phyloP scores from a whole-genome alignment of 1,284 basidiomycete species.

The Puccinia coronata region DNA sequence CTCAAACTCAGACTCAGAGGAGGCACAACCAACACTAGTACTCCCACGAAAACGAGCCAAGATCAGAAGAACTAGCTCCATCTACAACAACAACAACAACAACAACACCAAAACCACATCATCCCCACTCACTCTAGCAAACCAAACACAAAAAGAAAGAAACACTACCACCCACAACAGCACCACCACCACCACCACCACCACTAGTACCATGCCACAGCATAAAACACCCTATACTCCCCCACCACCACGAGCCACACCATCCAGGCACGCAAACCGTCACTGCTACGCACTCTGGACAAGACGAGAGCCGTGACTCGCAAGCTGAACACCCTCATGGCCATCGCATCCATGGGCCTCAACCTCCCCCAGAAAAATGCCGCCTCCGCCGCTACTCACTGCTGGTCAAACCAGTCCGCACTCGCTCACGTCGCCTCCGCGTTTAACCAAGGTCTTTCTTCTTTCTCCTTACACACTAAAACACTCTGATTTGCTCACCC shows the following conservation, averaged over 20 bases:
- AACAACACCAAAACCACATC: background rate
- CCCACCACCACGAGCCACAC: background rate
- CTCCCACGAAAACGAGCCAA: background rate
- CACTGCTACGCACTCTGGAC: background rate
- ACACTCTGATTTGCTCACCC: background rate
- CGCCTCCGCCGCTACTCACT: background rate
- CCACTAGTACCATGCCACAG: background rate
- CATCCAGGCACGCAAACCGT: background rate
- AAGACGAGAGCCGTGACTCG: background rate
- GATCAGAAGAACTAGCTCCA: background rate
- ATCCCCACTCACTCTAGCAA: background rate
- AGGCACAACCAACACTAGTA: too few relatives aligned
- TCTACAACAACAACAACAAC: background rate
- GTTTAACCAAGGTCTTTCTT: background rate
- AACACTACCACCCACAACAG: background rate
- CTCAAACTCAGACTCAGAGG: too few relatives aligned
- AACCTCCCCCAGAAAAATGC: background rate
- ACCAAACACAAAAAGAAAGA: too few relatives aligned
- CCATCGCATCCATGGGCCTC: background rate
- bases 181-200: background rate
- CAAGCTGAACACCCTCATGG: background rate
- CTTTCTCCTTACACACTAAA: background rate
- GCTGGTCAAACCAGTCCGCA: background rate
- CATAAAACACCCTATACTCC: background rate
- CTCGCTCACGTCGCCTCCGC: background rate